Base-by-base conservation (phyloP, 78 protist genomes). In the Speleostelium caveatum region DNA sequence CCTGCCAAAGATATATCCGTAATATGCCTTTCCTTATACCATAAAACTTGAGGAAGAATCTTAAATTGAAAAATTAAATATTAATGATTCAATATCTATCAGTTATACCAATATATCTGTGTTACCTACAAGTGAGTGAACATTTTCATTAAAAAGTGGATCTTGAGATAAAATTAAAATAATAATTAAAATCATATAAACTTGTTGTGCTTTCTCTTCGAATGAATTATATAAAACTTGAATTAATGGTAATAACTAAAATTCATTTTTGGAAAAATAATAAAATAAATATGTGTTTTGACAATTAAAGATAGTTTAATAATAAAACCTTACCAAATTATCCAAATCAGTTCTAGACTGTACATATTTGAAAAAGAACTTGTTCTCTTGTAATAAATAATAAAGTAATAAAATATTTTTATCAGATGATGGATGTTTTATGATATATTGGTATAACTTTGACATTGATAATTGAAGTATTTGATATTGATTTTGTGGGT, bases 271-370 rank as follows among this genome's bases (percentile, higher is more conserved):
- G 53, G n/a, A n/a, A n/a, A n/a, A n/a, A n/a, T n/a, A n/a, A n/a
- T n/a, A n/a, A n/a, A n/a, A n/a, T n/a, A 39, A 63, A 32, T 63
- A 4, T 33, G 58, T 53, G 58, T 14, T 14, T 53, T 53, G 58
- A 53, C 26, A 14, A 53, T 17, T 14, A 53, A 21, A 17, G 58
- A 53, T 53, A 17, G 58, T 21, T 53, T 14, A 17, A n/a, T n/a
- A 16, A 75, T 24, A 0, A 39, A 35, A 32, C 61, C 87, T 22
- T 78, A 78, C 86, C 28, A 75, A 71, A 69, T 32, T 53, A 45
- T 90, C 90, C 28, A 86, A 26, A 74, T 90, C 94, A 19, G 95
- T 62, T 75, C 94, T 80, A 33, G 94, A 62, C 55, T 91, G 95
- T 42, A 71, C 83, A 33, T 92, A 91, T 55, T 62, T 80, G 49